Conservation (phyloP, 805 yeast species). For the Hemisphaericaspora nanyangensis region DNA sequence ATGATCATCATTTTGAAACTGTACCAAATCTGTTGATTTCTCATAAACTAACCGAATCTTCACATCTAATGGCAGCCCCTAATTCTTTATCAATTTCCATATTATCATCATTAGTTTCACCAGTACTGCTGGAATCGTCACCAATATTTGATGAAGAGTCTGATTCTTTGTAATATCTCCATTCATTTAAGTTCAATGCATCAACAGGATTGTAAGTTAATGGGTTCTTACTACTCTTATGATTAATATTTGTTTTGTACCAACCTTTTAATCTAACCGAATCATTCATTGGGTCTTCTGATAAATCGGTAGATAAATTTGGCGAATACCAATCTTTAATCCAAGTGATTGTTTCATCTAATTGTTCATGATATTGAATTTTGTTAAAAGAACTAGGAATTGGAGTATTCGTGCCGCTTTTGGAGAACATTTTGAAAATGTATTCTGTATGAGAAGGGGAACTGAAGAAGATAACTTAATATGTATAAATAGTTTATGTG, state of each 20-base stretch:
- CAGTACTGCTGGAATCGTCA: constrained; percentile 15
- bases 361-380: constrained; percentile 16
- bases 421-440: constrained; percentile 9
- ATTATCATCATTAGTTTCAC: constrained; percentile 31
- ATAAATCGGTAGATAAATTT: constrained; percentile 5
- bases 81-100: constrained; percentile 13
- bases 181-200: constrained; percentile 38
- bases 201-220: constrained; percentile 26
- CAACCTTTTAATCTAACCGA: constrained; percentile 32
- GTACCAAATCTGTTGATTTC: too few relatives aligned
- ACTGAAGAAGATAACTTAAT: too few relatives aligned
- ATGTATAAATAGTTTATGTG: too few relatives aligned
- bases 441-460: not conserved
- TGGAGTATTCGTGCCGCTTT: constrained; percentile 17
- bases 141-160: constrained; percentile 1
- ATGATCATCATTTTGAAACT: too few relatives aligned
- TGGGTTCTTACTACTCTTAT: constrained; percentile 4
- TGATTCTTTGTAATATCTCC: constrained; percentile 26
- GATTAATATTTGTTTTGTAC: constrained; percentile 26
- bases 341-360: constrained; percentile 31
- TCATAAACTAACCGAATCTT: too few relatives aligned
- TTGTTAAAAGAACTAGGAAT: not conserved
- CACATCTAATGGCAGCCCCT: constrained; percentile 5
- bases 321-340: constrained; percentile 38
- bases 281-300: constrained; percentile 6